phyloP scores from a whole-genome alignment of 2,329 filamentous ascomycete genomes.

The Hymenoscyphus fructigenus region DNA sequence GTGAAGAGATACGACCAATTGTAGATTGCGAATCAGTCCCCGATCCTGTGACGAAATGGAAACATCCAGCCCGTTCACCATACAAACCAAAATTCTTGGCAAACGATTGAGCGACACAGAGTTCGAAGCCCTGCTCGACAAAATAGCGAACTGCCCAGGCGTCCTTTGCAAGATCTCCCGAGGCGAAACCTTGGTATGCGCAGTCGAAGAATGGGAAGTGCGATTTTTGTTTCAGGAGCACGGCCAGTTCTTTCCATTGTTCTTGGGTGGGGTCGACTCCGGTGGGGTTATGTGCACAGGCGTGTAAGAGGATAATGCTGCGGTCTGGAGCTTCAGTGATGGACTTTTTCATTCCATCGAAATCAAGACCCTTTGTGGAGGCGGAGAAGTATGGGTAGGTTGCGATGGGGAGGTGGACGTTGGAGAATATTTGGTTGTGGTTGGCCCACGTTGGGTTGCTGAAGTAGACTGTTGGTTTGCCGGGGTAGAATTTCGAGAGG shows the following conservation, averaged over 20 bases:
- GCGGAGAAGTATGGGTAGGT: slow-evolving; percentile 94
- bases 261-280: slow-evolving; percentile 91
- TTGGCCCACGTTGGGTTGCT: slow-evolving; percentile 98
- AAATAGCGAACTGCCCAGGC: slow-evolving; percentile 95
- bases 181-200: slow-evolving; percentile 97
- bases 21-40: slow-evolving; percentile 61
- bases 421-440: slow-evolving; percentile 97
- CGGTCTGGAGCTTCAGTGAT: slow-evolving; percentile 70
- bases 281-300: slow-evolving; percentile 97
- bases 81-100: slow-evolving; percentile 99
- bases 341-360: slow-evolving; percentile 78
- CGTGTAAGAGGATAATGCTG: slow-evolving; percentile 88
- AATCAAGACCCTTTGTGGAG: slow-evolving; percentile 86
- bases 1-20: slow-evolving; percentile 70
- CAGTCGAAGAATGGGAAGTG: slow-evolving; percentile 99
- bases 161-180: slow-evolving; percentile 80
- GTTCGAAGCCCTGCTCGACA: slow-evolving; percentile 84
- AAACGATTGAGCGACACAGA: slow-evolving; percentile 88
- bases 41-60: slow-evolving; percentile 85
- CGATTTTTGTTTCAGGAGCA: slow-evolving; percentile 70
- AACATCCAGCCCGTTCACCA: slow-evolving; percentile 91
- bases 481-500: slow-evolving; percentile 85
- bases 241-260: slow-evolving; percentile 90
- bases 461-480: slow-evolving; percentile 77
- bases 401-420: slow-evolving; percentile 75